Conservation (phyloP, 768 basidiomycete species). For the Trametes meyenii region DNA sequence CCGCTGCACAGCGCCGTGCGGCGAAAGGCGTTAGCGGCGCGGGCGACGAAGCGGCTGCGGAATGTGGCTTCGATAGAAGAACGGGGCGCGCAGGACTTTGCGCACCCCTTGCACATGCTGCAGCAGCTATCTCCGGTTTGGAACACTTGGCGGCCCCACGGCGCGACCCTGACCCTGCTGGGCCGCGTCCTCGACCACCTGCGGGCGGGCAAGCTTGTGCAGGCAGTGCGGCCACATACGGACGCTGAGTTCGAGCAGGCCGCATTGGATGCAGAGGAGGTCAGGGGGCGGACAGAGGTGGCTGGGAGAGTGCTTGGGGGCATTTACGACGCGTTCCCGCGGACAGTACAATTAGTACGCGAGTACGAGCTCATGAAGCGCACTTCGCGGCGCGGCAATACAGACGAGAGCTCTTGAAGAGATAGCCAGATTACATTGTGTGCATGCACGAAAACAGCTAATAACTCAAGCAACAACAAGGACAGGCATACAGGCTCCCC, state of each 20-base stretch:
- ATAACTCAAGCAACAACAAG: constrained; percentile 19
- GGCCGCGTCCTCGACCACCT: constrained; percentile 50
- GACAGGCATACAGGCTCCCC: constrained; percentile 15
- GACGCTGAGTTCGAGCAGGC: constrained; percentile 24
- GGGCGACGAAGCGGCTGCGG: constrained; percentile 15
- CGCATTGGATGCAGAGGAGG: constrained; percentile 29
- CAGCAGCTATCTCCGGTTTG: constrained; percentile 66
- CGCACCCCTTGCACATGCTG: constrained; percentile 60
- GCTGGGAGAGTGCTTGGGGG: constrained; percentile 47
- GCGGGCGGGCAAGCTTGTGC: constrained; percentile 50
- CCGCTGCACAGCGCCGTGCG: constrained; percentile 21
- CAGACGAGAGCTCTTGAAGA: constrained; percentile 17
- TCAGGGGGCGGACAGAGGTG: constrained; percentile 29
- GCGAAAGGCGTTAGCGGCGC: neutral
- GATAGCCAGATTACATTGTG: constrained; percentile 23
- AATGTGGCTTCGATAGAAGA: neutral
- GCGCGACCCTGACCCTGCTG: constrained; percentile 49
- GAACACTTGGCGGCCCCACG: constrained; percentile 69
- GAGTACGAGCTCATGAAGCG: constrained; percentile 29
- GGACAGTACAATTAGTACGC: constrained; percentile 37
- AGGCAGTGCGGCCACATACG: constrained; percentile 41
- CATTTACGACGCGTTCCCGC: constrained; percentile 56
- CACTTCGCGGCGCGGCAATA: constrained; percentile 4
- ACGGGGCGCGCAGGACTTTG: constrained; percentile 46
- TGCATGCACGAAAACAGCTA: constrained; percentile 14